These are phyloP conservation scores for cucumber (Cucumis sativus) DNA, from an alignment of 306 rosid genomes.

Conservation along the genomic window DNA sequence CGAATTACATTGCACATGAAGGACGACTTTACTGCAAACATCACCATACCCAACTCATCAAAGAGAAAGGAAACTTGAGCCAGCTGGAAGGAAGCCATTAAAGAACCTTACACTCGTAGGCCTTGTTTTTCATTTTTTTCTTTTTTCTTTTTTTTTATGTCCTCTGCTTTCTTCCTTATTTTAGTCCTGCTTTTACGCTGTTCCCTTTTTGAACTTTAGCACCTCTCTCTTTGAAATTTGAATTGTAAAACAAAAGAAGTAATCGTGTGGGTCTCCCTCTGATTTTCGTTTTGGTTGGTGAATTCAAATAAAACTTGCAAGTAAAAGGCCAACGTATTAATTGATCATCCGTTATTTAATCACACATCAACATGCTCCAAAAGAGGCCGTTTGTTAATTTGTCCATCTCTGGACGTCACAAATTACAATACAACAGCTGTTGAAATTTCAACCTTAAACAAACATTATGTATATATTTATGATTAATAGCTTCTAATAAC, in stretches of 20 bases:
- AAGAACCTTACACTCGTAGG: slow-evolving; percentile 5
- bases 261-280: neutral
- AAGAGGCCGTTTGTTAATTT: neutral
- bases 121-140: neutral
- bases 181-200: neutral
- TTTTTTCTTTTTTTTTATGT: neutral
- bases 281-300: neutral
- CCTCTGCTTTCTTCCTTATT: neutral
- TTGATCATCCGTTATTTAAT: neutral
- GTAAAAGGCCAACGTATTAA: neutral
- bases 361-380: neutral
- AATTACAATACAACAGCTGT: neutral
- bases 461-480: neutral
- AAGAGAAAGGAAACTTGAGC: slow-evolving; percentile 91
- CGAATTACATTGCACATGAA: slow-evolving; percentile 94
- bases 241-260: neutral
- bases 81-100: slow-evolving; percentile 84
- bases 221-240: neutral
- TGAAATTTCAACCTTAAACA: neutral
- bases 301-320: neutral
- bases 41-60: slow-evolving; percentile 88
- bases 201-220: neutral
- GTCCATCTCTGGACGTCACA: neutral
- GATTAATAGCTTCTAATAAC: neutral
- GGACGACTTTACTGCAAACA: slow-evolving; percentile 95